Evolutionary conservation across 2,329 filamentous ascomycete genomes (phyloP), one percentile per base, ranked within the genome.

Genomic region (Nothopassalora personata): DNA sequence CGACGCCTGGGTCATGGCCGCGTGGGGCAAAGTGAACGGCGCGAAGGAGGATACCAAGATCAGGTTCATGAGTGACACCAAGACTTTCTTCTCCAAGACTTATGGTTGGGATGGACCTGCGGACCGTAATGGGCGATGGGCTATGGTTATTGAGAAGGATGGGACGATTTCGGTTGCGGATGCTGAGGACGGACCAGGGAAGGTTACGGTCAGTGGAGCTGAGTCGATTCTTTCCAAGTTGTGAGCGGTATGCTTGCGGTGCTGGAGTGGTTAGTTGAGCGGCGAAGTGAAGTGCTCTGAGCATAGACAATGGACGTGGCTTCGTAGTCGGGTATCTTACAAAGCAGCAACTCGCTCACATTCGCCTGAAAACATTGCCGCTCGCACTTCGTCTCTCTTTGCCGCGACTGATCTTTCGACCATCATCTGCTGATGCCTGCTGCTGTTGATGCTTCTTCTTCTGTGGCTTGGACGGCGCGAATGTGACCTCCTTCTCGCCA

Each of bases 161-260:
- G 73, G 90, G 75, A 93, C 90, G 80, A 82, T 96, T 70, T 80
- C 79, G 70, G 95, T 95, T 75, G 88, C 89, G 61, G 89, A 88
- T 76, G 86, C 84, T 70, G 90, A 95, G 79, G 74, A 73, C 63
- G 81, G 77, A 62, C 76, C 77, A 3, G 69, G 76, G 49, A 71
- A 81, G 61, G 77, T 82, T 45, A 73, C 74, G 54, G 80, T 80
- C 67, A 72, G 75, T 70, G 65, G 67, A 27, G 67, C 64, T 18
- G 67, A 69, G 6, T 61, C 64, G 4, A 56, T 69, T 19, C 63
- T 69, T 7, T 62, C 66, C 23, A 69, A 68, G 63, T 47, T 69
- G 49, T 69, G 62, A 43, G 31, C n/a, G 3, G 27, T 31, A 19
- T 28, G 46, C 18, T 49, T 18, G 31, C 15, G 43, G n/a, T 13